Conservation (phyloP, 805 yeast species). For the Torulaspora quercuum region DNA sequence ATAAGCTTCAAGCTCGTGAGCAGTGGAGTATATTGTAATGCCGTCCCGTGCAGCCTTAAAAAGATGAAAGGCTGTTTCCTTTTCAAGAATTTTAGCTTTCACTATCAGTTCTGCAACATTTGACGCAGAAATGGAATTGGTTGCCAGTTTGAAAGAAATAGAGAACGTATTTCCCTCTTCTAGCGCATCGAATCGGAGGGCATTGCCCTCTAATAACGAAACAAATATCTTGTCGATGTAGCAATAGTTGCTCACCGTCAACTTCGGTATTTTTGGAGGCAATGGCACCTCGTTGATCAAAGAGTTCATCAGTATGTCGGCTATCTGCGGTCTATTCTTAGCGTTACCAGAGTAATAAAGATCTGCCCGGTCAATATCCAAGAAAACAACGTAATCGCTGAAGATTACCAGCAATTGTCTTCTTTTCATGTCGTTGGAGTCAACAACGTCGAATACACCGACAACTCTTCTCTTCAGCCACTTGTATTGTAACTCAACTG, state of each 20-base stretch:
- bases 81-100: constrained; percentile 73
- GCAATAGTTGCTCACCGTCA: constrained; percentile 68
- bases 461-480: constrained; percentile 87
- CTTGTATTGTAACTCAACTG: constrained; percentile 77
- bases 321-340: constrained; percentile 49
- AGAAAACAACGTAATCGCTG: constrained; percentile 71
- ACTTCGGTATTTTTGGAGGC: constrained; percentile 56
- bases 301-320: constrained; percentile 87
- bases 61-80: constrained; percentile 81
- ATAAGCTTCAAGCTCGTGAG: constrained; percentile 59
- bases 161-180: constrained; percentile 24
- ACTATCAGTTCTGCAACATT: constrained; percentile 46
- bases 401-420: constrained; percentile 68
- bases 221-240: constrained; percentile 54
- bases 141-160: constrained; percentile 27
- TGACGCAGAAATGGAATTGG: constrained; percentile 49
- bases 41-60: constrained; percentile 51
- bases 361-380: constrained; percentile 49
- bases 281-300: constrained; percentile 81
- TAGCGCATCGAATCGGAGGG: constrained; percentile 30
- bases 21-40: constrained; percentile 56
- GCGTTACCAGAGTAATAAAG: constrained; percentile 21
- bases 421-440: constrained; percentile 34
- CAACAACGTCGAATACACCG: constrained; percentile 56
- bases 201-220: constrained; percentile 38